Base-by-base conservation (phyloP, 768 basidiomycete species). In the Tricholoma flavovirens region DNA sequence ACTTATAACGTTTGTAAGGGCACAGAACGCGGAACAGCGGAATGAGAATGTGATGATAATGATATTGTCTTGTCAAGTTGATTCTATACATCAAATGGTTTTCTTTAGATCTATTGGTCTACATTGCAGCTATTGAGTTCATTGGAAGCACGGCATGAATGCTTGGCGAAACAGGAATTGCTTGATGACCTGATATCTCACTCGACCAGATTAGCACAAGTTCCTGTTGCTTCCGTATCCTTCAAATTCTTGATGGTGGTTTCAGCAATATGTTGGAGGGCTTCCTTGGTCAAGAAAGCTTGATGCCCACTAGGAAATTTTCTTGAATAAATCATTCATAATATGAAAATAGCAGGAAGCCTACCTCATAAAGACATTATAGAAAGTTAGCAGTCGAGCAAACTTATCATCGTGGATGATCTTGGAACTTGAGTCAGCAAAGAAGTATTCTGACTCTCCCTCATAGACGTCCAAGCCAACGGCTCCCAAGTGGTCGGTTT, bases 311-410 rank as follows among this genome's bases (percentile, higher is more conserved):
- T 77, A 51, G 30, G 1, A 38, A 33, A 11, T 0, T 10, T 30
- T n/a, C 30, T 14, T 38, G 12, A 50, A 45, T 33, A 33, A 45
- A 30, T 21, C 11, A 36, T 7, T 14, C 22, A 51, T 14, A 4
- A 32, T 32, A 32, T 32, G 30, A 15, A 40, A 17, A 43, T 8
- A 2, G 32, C 19, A 48, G 5, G 3, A 17, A 64, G 42, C 62
- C 54, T 54, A 73, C 75, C 70, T 77, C 71, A 77, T 69, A 55
- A 75, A 76, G 30, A 77, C 76, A 56, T 76, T 77, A 62, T 76
- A 75, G 60, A 77, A 77, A 0, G 75, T 71, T 14, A 77, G 60
- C n/a, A 77, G 64, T n/a, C 76, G 71, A 19, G 73, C 73, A 56
- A 77, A 76, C 15, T 66, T 69, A 54, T 77, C 76, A 49, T 77